Evolutionary conservation across 164 flowering plant genomes (phyloP), one percentile per base, ranked within the genome.

Genomic region (Aristolochia contorta): DNA sequence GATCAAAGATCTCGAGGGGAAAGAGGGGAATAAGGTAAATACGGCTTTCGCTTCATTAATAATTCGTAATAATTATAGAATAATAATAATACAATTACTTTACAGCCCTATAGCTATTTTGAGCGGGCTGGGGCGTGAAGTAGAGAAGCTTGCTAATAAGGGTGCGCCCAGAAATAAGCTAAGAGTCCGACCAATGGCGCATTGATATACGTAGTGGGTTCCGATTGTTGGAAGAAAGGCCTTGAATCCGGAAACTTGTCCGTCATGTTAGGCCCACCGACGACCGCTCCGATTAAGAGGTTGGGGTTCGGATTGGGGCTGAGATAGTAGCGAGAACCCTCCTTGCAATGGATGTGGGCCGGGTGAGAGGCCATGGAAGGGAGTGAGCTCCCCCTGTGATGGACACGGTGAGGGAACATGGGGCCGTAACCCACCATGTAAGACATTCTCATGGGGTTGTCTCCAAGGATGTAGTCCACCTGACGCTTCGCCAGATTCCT

Each of bases 381-480:
- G 0, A 93, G 71, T 4, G 96, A 90, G 74, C 92, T 86, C 47
- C 60, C 99, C 67, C 99, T 47, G 60, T 93, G 99, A 65, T 93
- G 99, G 18, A 93, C 82, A 72, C 89, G 81, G 67, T 58, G 76
- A 1, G 99, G 99, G 67, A 76, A 93, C 20, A 71, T 80, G 50
- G 72, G 45, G 47, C 99, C 96, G 33, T 93, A 90, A 1, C 97
- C 99, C 41, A 93, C 99, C 95, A 93, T 90, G 75, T 90, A 93
- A 19, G 96, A 88, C 85, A 86, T 85, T 62, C 72, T 32, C 71
- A 85, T 8, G 12, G 99, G 99, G 72, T 93, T 88, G 45, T 23
- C 30, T 20, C 19, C 47, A 0, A 16, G 16, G 1, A 12, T 32
- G 16, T 10, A 46, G 53, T 15, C 20, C 73, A 93, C 98, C 91